Evolutionary conservation across 2,329 filamentous ascomycete genomes (phyloP).

Genomic region (Phialophora verrucosa): DNA sequence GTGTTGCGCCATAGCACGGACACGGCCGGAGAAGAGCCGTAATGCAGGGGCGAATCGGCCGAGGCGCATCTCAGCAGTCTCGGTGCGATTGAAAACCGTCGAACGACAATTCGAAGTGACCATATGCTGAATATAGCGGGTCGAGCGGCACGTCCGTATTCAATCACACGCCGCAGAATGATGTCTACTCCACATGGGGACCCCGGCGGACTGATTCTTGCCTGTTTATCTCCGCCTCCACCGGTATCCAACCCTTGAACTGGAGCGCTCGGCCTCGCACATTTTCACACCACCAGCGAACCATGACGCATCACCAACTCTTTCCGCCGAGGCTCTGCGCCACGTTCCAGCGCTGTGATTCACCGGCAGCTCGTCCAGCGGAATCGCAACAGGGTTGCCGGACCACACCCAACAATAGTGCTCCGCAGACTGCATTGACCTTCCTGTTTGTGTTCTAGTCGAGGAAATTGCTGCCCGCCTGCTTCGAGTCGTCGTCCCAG

Average conservation of each 20-base stretch:
- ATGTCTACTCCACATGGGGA: constrained; percentile 18
- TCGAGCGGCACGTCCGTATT: constrained; percentile 10
- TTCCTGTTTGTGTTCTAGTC: constrained; percentile 10
- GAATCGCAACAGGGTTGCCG: constrained; percentile 1
- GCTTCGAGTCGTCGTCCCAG: background rate
- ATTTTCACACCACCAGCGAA: background rate
- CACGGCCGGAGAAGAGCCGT: constrained; percentile 12
- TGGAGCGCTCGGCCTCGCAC: background rate
- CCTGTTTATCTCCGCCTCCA: constrained; percentile 15
- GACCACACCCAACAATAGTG: constrained; percentile 2
- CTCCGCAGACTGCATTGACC: background rate
- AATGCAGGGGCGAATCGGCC: background rate
- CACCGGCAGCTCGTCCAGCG: background rate
- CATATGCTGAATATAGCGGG: background rate
- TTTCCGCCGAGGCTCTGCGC: constrained; percentile 10
- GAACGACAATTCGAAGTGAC: background rate
- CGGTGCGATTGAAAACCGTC: constrained; percentile 2
- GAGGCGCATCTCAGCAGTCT: background rate
- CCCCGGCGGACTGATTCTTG: constrained; percentile 8
- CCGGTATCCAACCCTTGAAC: background rate
- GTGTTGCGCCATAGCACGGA: background rate
- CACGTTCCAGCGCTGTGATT: background rate
- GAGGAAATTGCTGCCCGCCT: background rate
- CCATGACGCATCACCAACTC: constrained; percentile 11
- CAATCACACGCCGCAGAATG: background rate